These are phyloP conservation scores for Hyaloscypha hepaticicola DNA, from an alignment of 495 filamentous ascomycete genomes.

Conservation along the genomic window DNA sequence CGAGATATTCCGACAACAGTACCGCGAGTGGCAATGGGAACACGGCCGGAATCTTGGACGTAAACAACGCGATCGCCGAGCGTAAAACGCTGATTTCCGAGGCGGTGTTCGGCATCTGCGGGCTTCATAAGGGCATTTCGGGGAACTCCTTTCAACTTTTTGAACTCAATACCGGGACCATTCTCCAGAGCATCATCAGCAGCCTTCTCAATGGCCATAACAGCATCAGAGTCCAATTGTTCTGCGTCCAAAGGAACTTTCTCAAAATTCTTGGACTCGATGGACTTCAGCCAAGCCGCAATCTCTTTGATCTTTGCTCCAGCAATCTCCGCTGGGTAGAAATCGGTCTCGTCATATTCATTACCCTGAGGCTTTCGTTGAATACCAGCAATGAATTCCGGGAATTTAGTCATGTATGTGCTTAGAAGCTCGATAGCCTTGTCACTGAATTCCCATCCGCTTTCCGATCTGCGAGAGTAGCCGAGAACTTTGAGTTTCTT, in stretches of 20 bases:
- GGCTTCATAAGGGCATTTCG: constrained; percentile 86
- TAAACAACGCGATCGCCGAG: constrained; percentile 93
- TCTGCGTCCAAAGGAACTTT: constrained; percentile 91
- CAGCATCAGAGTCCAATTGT: constrained; percentile 88
- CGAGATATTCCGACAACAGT: constrained; percentile 91
- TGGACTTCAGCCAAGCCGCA: constrained; percentile 82
- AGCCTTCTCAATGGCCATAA: constrained; percentile 75
- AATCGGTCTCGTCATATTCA: constrained; percentile 63
- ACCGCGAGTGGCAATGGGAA: constrained; percentile 87
- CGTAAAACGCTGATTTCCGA: constrained; percentile 78
- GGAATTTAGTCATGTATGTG: constrained; percentile 91
- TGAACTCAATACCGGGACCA: constrained; percentile 52
- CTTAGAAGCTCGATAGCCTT: constrained; percentile 77
- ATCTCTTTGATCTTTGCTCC: constrained; percentile 78
- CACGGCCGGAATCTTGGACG: constrained; percentile 87
- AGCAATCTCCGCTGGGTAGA: constrained; percentile 71
- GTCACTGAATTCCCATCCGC: constrained; percentile 92
- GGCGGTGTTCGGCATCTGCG: constrained; percentile 84
- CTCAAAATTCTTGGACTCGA: constrained; percentile 88
- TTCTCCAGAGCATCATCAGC: constrained; percentile 57
- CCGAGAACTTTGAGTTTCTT: constrained; percentile 95
- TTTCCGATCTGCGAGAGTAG: constrained; percentile 80
- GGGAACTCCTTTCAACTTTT: constrained; percentile 74
- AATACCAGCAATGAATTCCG: constrained; percentile 88
- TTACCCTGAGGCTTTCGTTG: constrained; percentile 72